Base-by-base conservation (phyloP, 2,329 filamentous ascomycete species). In the Cladophialophora yegresii region DNA sequence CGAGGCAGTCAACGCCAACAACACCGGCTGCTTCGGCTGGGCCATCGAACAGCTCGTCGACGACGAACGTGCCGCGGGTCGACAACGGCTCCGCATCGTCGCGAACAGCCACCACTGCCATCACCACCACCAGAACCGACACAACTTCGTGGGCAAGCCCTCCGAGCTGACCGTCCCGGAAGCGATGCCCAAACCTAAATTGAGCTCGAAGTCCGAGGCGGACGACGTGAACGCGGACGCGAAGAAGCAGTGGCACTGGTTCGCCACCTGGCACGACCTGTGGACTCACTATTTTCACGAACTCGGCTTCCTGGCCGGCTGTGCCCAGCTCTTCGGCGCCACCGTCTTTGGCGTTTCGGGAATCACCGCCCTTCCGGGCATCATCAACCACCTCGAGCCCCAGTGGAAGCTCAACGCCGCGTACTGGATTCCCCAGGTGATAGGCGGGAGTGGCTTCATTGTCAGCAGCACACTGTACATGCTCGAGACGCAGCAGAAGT, bases 1-100 rank as follows among this genome's bases (percentile, higher is more conserved):
- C 1, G 88, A 90, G 73, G 87, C 87, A 3, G 79, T 89, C n/a
- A 90, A 90, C 72, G 85, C 87, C 71, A 85, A 89, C 70, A 78
- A 83, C 12, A 77, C 82, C 0, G 85, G 83, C 12, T 90, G 87
- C 73, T 90, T 90, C 72, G 87, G 88, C 3, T 90, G 87, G 87
- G 87, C 87, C 0, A 70, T 90, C 1, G 83, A 88, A 68, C 79
- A 79, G 23, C 79, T 79, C 0, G 47, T 84, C 1, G 77, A 77
- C 47, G 73, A 73, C 54, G 71, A 71, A 13, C 66, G 28, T 12
- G 51, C 1, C 51, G 28, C 26, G 26, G 26, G 51, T 5, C 23
- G 23, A 54, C 51, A 54, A 33, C 51, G 16, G 16, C 51, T 62
- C 28, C 64, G 58, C 10, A 16, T 68, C 33, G 47, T 36, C 20